A percentile compares a stretch with the other conserved stretches of the same genome.
Conservation (phyloP, 768 basidiomycete genomes). For the Leccinum barrowsii region DNA sequence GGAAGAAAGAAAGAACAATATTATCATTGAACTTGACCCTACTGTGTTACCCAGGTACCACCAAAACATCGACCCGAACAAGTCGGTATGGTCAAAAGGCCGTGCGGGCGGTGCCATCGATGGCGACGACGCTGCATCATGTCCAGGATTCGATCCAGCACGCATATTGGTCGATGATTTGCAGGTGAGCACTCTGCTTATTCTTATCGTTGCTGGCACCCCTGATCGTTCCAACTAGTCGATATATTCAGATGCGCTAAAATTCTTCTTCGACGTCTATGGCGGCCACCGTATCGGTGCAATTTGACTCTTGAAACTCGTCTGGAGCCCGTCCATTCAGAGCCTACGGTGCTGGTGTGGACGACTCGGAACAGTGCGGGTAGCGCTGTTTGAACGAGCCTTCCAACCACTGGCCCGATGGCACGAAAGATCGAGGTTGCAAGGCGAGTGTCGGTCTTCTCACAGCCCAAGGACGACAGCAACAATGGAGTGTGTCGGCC, state of each 20-base stretch:
- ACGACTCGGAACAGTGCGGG: no score
- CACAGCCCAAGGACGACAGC: no score
- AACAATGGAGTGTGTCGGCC: no score
- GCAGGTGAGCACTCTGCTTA: constrained; percentile 46
- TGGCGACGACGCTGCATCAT: constrained; percentile 24
- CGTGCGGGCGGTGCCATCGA: constrained; percentile 29
- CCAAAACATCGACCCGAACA: constrained; percentile 61
- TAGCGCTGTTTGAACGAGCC: no score
- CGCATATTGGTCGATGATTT: constrained; percentile 64
- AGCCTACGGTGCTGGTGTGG: constrained; percentile 33
- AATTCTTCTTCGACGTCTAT: constrained; percentile 79
- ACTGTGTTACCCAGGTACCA: constrained; percentile 63
- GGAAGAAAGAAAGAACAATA: constrained; percentile 44
- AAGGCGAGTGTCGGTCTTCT: no score
- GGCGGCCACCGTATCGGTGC: constrained; percentile 79
- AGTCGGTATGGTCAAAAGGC: constrained; percentile 43
- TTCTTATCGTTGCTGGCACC: not conserved
- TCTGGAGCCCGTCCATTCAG: constrained; percentile 65
- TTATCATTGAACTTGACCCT: constrained; percentile 73
- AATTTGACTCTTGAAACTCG: constrained; percentile 79
- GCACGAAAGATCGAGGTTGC: no score
- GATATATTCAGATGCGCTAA: constrained; percentile 69
- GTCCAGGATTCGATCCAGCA: constrained; percentile 82
- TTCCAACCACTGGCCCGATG: no score
- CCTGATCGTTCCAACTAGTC: constrained; percentile 39